These are phyloP conservation scores for Cucumis sativus DNA, from an alignment of 306 rosid genomes.

Conservation along the genomic window DNA sequence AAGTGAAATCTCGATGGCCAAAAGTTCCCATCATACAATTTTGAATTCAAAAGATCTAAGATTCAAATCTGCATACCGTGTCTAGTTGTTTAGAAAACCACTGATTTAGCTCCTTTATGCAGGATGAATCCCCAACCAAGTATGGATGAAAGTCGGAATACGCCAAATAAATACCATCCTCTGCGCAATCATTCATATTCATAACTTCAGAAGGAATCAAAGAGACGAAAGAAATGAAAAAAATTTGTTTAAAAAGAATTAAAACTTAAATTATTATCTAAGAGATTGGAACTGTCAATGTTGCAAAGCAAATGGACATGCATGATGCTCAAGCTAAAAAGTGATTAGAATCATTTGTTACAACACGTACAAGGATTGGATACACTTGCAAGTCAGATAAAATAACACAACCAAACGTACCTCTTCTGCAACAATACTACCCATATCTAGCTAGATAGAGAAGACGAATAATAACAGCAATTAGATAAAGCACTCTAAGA, in stretches of 20 bases:
- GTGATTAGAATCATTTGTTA: not conserved
- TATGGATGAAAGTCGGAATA: conserved; percentile 76
- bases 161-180: conserved; percentile 81
- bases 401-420: not conserved
- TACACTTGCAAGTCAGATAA: not conserved
- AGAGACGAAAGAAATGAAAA: not conserved
- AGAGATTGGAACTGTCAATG: not conserved
- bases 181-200: conserved; percentile 36
- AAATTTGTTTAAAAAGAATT: not conserved
- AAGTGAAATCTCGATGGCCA: not conserved
- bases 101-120: conserved; percentile 78
- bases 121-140: conserved; percentile 78
- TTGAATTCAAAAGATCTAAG: not conserved
- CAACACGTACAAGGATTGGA: not conserved
- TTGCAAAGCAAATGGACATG: not conserved
- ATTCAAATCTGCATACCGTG: conserved; percentile 39
- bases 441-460: not conserved
- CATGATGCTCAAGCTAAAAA: not conserved
- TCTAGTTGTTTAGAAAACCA: conserved; percentile 95
- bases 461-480: not conserved
- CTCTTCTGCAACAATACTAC: not conserved
- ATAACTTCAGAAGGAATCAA: not conserved
- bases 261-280: not conserved
- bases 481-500: not conserved
- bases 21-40: not conserved